phyloP scores from a whole-genome alignment of 1,284 basidiomycete species.

The Ceratobasidium sp. region DNA sequence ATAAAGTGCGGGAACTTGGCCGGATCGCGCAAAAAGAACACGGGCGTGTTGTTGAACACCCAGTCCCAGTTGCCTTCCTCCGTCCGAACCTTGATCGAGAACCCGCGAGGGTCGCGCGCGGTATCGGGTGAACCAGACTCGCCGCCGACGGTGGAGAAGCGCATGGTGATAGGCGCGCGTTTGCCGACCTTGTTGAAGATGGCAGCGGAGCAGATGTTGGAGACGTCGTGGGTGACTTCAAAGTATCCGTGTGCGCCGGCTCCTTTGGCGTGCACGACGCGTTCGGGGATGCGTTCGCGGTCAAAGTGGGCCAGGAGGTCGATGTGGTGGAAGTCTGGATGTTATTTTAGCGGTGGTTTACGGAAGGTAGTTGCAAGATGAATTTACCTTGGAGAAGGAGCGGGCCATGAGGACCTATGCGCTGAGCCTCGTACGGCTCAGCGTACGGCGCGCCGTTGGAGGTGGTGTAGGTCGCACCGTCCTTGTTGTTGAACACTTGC shows the following conservation, averaged over 20 bases:
- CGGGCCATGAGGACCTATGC: conserved; percentile 80
- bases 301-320: conserved; percentile 92
- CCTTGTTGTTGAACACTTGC: conserved; percentile 68
- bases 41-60: conserved; percentile 86
- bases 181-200: conserved; percentile 80
- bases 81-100: conserved; percentile 90
- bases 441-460: conserved; percentile 82
- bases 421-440: conserved; percentile 82
- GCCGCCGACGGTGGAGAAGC: conserved; percentile 91
- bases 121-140: conserved; percentile 91
- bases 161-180: conserved; percentile 77
- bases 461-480: conserved; percentile 81
- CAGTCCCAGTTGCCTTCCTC: conserved; percentile 87
- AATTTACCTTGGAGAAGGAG: conserved; percentile 84
- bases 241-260: conserved; percentile 94
- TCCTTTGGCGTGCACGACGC: conserved; percentile 89
- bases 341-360: neutral
- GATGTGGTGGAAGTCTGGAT: conserved; percentile 85
- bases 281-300: conserved; percentile 95
- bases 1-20: conserved; percentile 93
- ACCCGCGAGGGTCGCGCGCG: conserved; percentile 92
- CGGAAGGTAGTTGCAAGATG: conserved; percentile 43
- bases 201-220: conserved; percentile 80
- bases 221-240: conserved; percentile 85
- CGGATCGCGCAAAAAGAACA: conserved; percentile 89